Base-by-base conservation (phyloP, 2,329 filamentous ascomycete species). In the Apiospora marii region DNA sequence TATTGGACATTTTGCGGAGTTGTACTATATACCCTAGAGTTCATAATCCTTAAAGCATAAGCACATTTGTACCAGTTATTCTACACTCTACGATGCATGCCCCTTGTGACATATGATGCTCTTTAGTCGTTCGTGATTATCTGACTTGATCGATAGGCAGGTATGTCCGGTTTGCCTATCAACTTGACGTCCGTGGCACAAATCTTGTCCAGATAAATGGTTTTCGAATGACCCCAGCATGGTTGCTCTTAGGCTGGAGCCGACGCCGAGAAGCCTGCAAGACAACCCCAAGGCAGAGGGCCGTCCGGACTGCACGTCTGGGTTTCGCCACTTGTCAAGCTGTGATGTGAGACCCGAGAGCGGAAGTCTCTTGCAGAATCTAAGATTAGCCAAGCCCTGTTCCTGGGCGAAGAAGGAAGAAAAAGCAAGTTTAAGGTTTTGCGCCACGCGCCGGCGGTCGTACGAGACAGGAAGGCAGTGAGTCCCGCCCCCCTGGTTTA, bases 361-460 rank as follows among this genome's bases (percentile, higher is more conserved):
- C 8, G 14, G 12, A 34, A 37, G 34, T 41, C 58, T 64, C 19
- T n/a, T 14, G 3, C 19, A 19, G 19, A 64, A 37, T n/a, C 58
- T 13, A 41, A 64, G 58, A 41, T 41, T 64, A 41, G 58, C 58
- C 58, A 64, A 64, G 58, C 19, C 37, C 34, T 41, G 41, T 64
- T 41, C 41, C 34, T 16, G 34, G 22, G 8, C 7, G 16, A 61
- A 22, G 34, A 64, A 8, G 19, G n/a, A n/a, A 16, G 19, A n/a
- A 64, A 14, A 64, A 64, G 34, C 22, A 41, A 64, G 3, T 14
- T 24, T 64, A 24, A 64, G 24, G 34, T 8, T 64, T 24, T 64
- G 34, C 58, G 58, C 34, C 22, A 41, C 34, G 34, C 34, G 58
- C 58, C 58, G 16, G 27, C 19, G 30, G 8, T 61, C 30, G 2